phyloP scores from a whole-genome alignment of 768 basidiomycete species.

The Kwoniella mangroviensis region DNA sequence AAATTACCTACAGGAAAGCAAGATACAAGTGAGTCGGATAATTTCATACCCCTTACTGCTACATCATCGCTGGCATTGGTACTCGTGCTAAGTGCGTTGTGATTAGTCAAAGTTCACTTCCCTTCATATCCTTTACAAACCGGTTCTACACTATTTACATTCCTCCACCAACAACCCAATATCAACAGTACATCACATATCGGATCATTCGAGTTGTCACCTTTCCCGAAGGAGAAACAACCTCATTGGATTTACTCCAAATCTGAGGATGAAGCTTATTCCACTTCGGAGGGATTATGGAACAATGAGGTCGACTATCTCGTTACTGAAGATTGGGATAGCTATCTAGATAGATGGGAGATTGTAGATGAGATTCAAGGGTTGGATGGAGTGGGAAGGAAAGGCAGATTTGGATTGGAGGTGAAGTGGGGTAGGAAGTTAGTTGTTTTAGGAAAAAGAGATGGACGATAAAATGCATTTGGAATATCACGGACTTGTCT shows the following conservation, averaged over 20 bases:
- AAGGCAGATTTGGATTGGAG: constrained; percentile 32
- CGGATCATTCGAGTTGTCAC: not conserved
- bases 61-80: constrained; percentile 26
- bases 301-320: constrained; percentile 36
- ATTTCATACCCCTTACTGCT: too few species aligned
- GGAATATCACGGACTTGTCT: not conserved
- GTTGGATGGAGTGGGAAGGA: constrained; percentile 31
- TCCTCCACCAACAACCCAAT: constrained; percentile 49
- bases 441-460: not conserved
- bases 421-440: constrained; percentile 34
- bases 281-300: constrained; percentile 31
- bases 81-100: constrained; percentile 7
- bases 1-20: constrained; percentile 30
- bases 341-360: constrained; percentile 28
- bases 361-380: constrained; percentile 31
- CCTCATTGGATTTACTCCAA: constrained; percentile 76
- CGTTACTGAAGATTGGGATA: constrained; percentile 36
- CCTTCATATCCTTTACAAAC: constrained; percentile 87
- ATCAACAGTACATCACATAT: not conserved
- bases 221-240: constrained; percentile 12
- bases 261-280: constrained; percentile 64
- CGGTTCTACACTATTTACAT: constrained; percentile 85
- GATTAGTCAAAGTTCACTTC: constrained; percentile 64
- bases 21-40: constrained; percentile 19
- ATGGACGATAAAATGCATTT: not conserved